These are phyloP conservation scores for Lablab purpureus DNA, from an alignment of 306 rosid species.

Conservation along the genomic window DNA sequence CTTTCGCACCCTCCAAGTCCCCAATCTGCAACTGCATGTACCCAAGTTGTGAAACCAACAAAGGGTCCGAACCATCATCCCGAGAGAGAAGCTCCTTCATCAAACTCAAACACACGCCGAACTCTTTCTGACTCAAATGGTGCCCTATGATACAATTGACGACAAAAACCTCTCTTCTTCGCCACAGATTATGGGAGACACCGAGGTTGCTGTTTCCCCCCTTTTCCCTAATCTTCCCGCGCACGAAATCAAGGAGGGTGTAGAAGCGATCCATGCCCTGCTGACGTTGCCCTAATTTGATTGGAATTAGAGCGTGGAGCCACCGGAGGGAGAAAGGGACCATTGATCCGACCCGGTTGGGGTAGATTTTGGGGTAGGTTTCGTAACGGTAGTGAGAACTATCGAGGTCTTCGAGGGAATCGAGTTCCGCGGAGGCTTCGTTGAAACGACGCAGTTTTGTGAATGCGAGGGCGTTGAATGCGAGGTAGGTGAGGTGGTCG, in stretches of 20 bases:
- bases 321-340: slow-evolving; percentile 93
- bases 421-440: slow-evolving; percentile 84
- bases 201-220: slow-evolving; percentile 22
- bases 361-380: slow-evolving; percentile 67
- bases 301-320: slow-evolving; percentile 73
- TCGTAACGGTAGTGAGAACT: slow-evolving; percentile 73
- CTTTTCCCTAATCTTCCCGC: slow-evolving; percentile 53
- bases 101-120: slow-evolving; percentile 68
- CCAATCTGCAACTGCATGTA: slow-evolving; percentile 88
- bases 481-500: slow-evolving; percentile 83
- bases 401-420: slow-evolving; percentile 78
- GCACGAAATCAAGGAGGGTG: slow-evolving; percentile 67
- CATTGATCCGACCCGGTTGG: slow-evolving; percentile 79
- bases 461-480: slow-evolving; percentile 83
- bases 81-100: slow-evolving; percentile 57
- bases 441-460: slow-evolving; percentile 84
- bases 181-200: slow-evolving; percentile 61
- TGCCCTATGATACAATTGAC: slow-evolving; percentile 74
- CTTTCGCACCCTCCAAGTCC: slow-evolving; percentile 82
- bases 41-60: slow-evolving; percentile 79
- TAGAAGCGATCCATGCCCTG: slow-evolving; percentile 85
- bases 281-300: slow-evolving; percentile 77
- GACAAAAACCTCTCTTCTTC: slow-evolving; percentile 73
- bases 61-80: slow-evolving; percentile 57
- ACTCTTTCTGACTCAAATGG: slow-evolving; percentile 75